Percentiles rank a stretch among this genome's conserved stretches.
These are phyloP conservation scores for Neocallimastix lanati DNA, from an alignment of 192 early-diverging fungal genomes.

Conservation along the genomic window DNA sequence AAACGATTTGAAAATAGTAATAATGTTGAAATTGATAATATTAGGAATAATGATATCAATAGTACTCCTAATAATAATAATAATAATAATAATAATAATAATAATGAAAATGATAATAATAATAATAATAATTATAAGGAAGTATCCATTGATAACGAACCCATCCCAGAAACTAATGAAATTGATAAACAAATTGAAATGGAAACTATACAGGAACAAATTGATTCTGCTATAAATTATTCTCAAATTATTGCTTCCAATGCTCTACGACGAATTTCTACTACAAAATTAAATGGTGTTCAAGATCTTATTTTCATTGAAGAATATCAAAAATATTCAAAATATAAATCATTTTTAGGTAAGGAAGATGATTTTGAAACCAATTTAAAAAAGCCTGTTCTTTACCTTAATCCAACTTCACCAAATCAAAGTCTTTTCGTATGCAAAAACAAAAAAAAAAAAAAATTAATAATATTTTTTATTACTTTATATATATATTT, in stretches of 20 bases:
- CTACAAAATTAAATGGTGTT: not conserved
- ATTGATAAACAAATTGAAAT: not conserved
- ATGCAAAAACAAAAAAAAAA: too few relatives aligned
- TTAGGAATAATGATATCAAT: too few relatives aligned
- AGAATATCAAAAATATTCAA: not conserved
- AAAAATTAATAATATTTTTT: too few relatives aligned
- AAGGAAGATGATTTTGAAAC: not conserved
- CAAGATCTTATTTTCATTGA: not conserved
- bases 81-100: too few relatives aligned
- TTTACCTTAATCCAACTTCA: not conserved
- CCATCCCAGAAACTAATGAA: not conserved
- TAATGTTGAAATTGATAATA: too few relatives aligned
- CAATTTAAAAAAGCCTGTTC: not conserved
- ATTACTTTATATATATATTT: too few relatives aligned
- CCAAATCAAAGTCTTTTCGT: not conserved
- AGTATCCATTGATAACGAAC: too few relatives aligned
- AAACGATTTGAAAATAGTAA: not conserved
- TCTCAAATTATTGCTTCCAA: not conserved
- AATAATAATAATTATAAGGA: too few relatives aligned
- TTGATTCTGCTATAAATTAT: not conserved
- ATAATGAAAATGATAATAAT: too few relatives aligned
- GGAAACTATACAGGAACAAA: not conserved
- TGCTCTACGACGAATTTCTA: not conserved
- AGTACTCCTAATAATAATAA: too few relatives aligned
- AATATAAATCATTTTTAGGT: not conserved